phyloP scores from a whole-genome alignment of 1,139 yeast species.

The Blastobotrys arbuscula region DNA sequence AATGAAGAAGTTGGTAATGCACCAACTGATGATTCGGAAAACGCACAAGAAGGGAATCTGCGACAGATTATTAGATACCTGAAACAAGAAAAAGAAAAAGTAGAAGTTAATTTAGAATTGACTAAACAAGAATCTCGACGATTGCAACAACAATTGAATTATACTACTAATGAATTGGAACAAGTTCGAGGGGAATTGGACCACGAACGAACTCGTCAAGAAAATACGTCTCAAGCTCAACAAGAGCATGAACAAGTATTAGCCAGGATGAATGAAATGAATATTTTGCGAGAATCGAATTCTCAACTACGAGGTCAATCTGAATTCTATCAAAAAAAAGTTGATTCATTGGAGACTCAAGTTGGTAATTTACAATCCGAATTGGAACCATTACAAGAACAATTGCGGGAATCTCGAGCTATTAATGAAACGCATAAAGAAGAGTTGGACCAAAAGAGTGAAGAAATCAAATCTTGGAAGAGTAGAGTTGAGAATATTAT shows the following conservation, averaged over 20 bases:
- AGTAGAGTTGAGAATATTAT: conserved; percentile 44
- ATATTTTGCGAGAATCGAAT: conserved; percentile 69
- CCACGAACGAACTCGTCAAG: conserved; percentile 36
- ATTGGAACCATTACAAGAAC: conserved; percentile 35
- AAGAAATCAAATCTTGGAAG: conserved; percentile 51
- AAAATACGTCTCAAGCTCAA: conserved; percentile 39
- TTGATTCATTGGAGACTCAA: conserved; percentile 35
- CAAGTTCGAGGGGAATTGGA: conserved; percentile 31
- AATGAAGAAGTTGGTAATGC: conserved; percentile 1
- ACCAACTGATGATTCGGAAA: background rate
- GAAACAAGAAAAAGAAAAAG: conserved; percentile 72
- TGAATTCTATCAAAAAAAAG: conserved; percentile 30
- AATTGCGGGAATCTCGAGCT: conserved; percentile 35
- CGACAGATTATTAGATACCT: conserved; percentile 58
- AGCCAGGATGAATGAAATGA: conserved; percentile 62
- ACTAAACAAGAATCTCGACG: conserved; percentile 46
- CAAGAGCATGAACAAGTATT: conserved; percentile 50
- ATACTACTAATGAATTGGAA: conserved; percentile 30
- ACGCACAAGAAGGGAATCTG: conserved; percentile 34
- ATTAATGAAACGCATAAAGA: conserved; percentile 41
- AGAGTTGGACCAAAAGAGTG: conserved; percentile 36
- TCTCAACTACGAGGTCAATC: conserved; percentile 56
- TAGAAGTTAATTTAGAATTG: conserved; percentile 53
- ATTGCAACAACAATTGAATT: conserved; percentile 37
- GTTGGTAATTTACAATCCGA: conserved; percentile 32